A percentile compares a stretch with the other conserved stretches of the same genome.
Evolutionary conservation across 1,284 basidiomycete genomes (phyloP).

Genomic region (Neonothopanus nambi): DNA sequence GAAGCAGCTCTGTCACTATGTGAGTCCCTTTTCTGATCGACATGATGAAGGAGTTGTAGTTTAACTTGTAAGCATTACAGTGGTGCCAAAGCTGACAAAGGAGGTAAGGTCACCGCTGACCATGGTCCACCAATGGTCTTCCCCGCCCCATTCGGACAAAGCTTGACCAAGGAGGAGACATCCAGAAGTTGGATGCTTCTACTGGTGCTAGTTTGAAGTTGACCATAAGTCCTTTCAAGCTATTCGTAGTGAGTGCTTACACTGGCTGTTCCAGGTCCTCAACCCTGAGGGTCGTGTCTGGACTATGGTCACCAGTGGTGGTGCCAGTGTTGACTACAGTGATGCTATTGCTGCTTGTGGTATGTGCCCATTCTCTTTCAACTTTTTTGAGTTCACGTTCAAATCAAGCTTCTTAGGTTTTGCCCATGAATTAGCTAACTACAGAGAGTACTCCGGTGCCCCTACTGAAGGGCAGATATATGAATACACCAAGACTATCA

Average conservation of each 20-base stretch:
- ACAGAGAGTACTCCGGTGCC: conserved; percentile 99
- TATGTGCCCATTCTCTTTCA: too few species aligned
- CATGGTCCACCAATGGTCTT: conserved; percentile 98
- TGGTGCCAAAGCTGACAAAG: conserved; percentile 43
- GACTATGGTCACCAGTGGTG: conserved; percentile 99
- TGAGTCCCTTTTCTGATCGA: too few species aligned
- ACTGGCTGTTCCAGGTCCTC: too few species aligned
- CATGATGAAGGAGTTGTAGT: too few species aligned
- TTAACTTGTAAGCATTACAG: too few species aligned
- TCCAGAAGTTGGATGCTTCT: conserved; percentile 95
- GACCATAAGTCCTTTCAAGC: conserved; percentile 48
- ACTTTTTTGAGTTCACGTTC: conserved; percentile 76
- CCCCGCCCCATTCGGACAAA: conserved; percentile 97
- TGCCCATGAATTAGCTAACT: conserved; percentile 98
- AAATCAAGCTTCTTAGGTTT: conserved; percentile 94
- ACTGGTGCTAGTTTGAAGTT: conserved; percentile 98
- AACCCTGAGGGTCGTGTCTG: conserved; percentile 95
- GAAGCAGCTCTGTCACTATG: conserved; percentile 37
- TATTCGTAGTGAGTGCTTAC: not conserved
- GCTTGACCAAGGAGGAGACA: conserved; percentile 98
- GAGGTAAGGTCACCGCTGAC: conserved; percentile 72
- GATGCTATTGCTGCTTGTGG: conserved; percentile 92
- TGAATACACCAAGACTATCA: conserved; percentile 98
- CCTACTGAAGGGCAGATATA: conserved; percentile 98
- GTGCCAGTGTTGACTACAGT: conserved; percentile 74